Evolutionary conservation across 1,284 basidiomycete species (phyloP).

Genomic region (Heterobasidion parviporum): DNA sequence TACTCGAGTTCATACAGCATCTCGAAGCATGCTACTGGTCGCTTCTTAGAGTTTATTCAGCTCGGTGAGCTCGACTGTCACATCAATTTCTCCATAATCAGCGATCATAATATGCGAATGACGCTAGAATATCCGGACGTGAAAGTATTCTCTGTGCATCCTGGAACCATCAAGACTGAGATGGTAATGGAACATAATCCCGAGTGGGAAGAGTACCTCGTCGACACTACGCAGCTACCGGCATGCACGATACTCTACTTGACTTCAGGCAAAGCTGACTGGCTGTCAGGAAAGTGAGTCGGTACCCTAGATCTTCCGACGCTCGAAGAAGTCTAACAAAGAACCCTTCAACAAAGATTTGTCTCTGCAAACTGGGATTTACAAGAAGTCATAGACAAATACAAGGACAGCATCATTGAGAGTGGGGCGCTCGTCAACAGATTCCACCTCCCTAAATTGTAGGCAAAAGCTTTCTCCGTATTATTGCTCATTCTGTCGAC

Average conservation of each 20-base stretch:
- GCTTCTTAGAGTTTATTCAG: conserved; percentile 9
- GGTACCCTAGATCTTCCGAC: no score
- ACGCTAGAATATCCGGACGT: conserved; percentile 5
- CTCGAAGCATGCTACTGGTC: conserved; percentile 7
- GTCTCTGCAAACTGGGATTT: conserved; percentile 8
- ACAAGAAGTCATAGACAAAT: conserved; percentile 5
- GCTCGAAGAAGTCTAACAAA: background rate
- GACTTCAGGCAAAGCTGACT: conserved; percentile 7
- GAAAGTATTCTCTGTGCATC: conserved; percentile 8
- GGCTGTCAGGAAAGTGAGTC: conserved; percentile 6
- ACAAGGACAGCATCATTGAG: conserved; percentile 6
- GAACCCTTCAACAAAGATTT: background rate
- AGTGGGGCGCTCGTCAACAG: conserved; percentile 3
- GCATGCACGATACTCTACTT: conserved; percentile 6
- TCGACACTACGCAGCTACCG: conserved; percentile 1
- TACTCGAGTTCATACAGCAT: conserved; percentile 4
- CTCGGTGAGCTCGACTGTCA: conserved; percentile 4
- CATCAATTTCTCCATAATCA: background rate
- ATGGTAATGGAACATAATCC: background rate
- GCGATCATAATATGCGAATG: background rate
- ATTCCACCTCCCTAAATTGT: background rate
- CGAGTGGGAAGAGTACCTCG: no score
- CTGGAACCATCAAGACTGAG: conserved; percentile 7
- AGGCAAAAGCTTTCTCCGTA: background rate
- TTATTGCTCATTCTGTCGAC: no score